Conservation (phyloP, 192 early-diverging fungal genomes). For the Phlyctochytrium arcticum region DNA sequence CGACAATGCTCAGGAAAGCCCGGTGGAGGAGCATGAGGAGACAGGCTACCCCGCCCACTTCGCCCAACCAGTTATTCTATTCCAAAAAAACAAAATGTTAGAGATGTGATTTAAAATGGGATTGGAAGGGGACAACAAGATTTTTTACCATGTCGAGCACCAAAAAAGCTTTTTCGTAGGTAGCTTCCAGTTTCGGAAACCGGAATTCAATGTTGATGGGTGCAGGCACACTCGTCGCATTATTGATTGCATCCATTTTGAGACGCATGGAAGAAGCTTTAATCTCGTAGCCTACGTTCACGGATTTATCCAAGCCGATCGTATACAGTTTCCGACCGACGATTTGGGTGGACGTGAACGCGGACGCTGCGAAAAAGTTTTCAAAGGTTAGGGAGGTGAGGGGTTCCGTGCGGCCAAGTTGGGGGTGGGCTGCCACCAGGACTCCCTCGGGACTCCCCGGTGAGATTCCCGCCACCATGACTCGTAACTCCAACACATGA, state of each 20-base stretch:
- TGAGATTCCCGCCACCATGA: constrained; percentile 18
- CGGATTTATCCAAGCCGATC: constrained; percentile 23
- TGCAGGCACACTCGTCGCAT: background rate
- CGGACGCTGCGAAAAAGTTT: constrained; percentile 35
- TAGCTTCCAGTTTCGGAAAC: constrained; percentile 40
- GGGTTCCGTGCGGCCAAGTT: constrained; percentile 5
- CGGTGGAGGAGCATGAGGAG: constrained; percentile 35
- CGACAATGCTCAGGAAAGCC: constrained; percentile 21
- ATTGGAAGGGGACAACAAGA: background rate
- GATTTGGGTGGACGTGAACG: constrained; percentile 31
- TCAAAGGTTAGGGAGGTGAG: constrained; percentile 23
- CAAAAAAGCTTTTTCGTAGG: constrained; percentile 41
- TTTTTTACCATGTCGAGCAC: constrained; percentile 44
- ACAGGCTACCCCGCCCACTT: constrained; percentile 38
- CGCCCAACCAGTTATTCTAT: constrained; percentile 48
- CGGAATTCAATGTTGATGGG: constrained; percentile 29
- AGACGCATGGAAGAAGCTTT: constrained; percentile 31
- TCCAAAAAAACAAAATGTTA: constrained; percentile 2
- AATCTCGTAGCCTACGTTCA: constrained; percentile 29
- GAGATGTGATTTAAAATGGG: background rate
- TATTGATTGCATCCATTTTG: constrained; percentile 16
- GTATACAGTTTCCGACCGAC: constrained; percentile 34
- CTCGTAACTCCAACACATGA: constrained; percentile 23
- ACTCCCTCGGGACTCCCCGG: constrained; percentile 20
- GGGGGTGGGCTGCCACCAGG: constrained; percentile 25